Base-by-base conservation (phyloP, 2,329 filamentous ascomycete genomes). In the Cladobotryum mycophilum region DNA sequence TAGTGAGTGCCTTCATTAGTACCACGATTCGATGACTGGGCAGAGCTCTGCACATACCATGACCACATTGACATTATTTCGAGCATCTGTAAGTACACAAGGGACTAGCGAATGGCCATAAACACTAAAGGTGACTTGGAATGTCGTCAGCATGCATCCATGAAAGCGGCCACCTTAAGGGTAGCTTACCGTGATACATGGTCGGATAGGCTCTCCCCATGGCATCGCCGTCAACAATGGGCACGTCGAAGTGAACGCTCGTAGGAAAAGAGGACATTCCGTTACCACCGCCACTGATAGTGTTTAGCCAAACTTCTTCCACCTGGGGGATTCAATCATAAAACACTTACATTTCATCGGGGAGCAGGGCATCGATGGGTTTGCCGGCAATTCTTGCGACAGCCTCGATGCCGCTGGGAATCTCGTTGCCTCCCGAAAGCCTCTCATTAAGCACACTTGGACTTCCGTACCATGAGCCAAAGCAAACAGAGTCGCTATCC, bases 381-480 rank as follows among this genome's bases (percentile, higher is more conserved):
- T 62, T 57, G 3, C 64, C 64, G 18, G 64, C 45, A 9, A 69
- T 60, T 41, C 61, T 67, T 12, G 61, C 64, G 2, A 68, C 54
- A 3, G 65, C 66, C 38, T 70, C 64, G 41, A 71, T 68, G 1
- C 67, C 70, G 3, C 56, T 58, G 17, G 64, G 58, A 18, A 71
- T 70, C 53, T 71, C 70, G 14, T 57, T 66, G 4, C 70, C 70
- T 1, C 60, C 60, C 1, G 63, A 61, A 1, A 71, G 60, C 0
- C 66, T 61, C 56, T 72, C 69, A 34, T 67, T 68, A 38, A 68
- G 67, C 9, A 71, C 69, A 17, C 66, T 71, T 0, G 70, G 70
- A 34, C 69, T 70, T 3, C 72, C 73, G 41, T 74, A 75, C 64
- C 72, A 74, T 0, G 70, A 71, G 0, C 71, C 71, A 37, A 73